Evolutionary conservation across 352 stramenopile species (phyloP), one percentile per base, ranked within the genome.

Genomic region (Phytophthora meadii): DNA sequence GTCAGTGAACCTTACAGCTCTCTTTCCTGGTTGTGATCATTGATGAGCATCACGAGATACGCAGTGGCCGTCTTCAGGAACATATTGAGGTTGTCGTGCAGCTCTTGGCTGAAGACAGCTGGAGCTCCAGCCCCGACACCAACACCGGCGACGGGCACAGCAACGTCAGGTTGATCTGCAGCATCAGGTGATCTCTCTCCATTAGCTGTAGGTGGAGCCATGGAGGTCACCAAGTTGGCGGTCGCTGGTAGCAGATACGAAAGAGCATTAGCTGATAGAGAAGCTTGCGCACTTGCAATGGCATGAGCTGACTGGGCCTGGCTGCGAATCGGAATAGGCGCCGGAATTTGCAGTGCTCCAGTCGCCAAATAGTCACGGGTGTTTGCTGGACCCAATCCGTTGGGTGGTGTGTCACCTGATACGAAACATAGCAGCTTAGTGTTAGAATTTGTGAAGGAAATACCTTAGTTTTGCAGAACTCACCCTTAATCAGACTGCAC

Each of bases 21-120:
- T 44, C 25, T 44, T 37, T 48, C 39, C 34, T 68, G 51, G 28
- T 70, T 73, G 61, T 67, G 70, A 48, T 79, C 68, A 36, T 70
- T 73, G 46, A 79, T 76, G 53, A 73, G 66, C 70, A 79, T 79
- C 56, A 70, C 53, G n/a, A 79, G 56, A 19, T 79, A 79, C 5
- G 66, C 63, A 24, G 70, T 79, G 12, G 70, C 70, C 2, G 70
- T 79, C 49, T 79, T 79, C 61, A 79, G 39, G 45, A 79, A 79
- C 67, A 66, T 68, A 55, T 79, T 79, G 42, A 79, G 56, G 36
- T 79, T 79, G 54, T 79, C 66, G 45, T 63, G 66, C 19, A 79
- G 45, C 50, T 79, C 66, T 52, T 70, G 40, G 10, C 61, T 76
- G 42, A 79, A 73, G 54, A 70, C 66, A 10, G 50, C 56, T 2